Evolutionary conservation across 345 rosid species (phyloP), one percentile per base, ranked within the genome.

Genomic region (Cardiospermum halicacabum): DNA sequence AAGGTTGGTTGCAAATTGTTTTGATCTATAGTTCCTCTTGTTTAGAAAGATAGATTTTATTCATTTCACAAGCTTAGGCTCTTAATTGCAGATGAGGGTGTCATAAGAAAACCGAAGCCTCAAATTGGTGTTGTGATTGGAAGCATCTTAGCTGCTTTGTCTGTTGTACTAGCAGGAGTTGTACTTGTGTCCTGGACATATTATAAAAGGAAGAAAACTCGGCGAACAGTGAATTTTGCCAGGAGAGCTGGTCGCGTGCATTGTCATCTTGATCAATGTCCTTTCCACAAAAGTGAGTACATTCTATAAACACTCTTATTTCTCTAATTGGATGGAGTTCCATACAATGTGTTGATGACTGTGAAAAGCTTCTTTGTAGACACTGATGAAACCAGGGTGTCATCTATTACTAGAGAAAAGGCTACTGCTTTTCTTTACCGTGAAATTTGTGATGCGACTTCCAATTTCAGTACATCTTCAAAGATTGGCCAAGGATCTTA

Each of bases 401-500:
- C 72, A 32, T 60, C 72, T 16, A 42, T 56, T 24, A 60, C 25
- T 54, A 72, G 66, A 3, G 56, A 36, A 18, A 77, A 77, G 69
- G 71, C 70, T 58, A 53, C 66, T 32, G 34, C 47, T 42, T 66
- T 77, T 45, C 40, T 57, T 61, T 77, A 58, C 53, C 4, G 40
- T 28, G 80, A 72, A 73, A 56, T 77, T 39, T n/a, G 72, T 24
- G 67, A 66, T 19, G 81, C 77, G 4, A 69, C 81, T 25, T 69
- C 56, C 28, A 77, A 73, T 58, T 77, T 69, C 30, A 73, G 56
- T 40, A 3, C 39, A 28, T 62, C 66, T 30, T 70, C 49, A 37
- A 77, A 62, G 67, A 74, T 73, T 58, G 80, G 75, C 56, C 70
- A 73, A 73, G 81, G 81, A 67, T 77, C 77, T 36, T 66, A 43